Conservation (phyloP, 306 rosid species). For the Vigna reflexopilosa region DNA sequence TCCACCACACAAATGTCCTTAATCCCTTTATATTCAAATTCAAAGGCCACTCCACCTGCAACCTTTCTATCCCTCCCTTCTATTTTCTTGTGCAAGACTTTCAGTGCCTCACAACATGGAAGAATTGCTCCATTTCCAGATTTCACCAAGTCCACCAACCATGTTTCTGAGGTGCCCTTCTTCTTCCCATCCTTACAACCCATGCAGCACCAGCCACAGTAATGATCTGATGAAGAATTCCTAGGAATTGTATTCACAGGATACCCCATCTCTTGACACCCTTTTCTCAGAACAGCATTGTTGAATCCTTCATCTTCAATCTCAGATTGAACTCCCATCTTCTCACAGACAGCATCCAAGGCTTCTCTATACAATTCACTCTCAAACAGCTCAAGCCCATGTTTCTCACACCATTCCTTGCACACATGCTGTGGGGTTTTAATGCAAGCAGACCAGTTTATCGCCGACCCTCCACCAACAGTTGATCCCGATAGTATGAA, state of each 20-base stretch:
- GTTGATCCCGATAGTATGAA: constrained; percentile 73
- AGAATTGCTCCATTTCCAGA: constrained; percentile 83
- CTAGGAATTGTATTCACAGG: constrained; percentile 67
- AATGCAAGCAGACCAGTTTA: constrained; percentile 78
- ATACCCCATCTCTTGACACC: constrained; percentile 81
- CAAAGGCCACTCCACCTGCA: constrained; percentile 67
- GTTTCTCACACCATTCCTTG: constrained; percentile 65
- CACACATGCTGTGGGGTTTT: constrained; percentile 70
- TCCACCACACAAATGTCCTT: constrained; percentile 72
- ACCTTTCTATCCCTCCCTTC: constrained; percentile 51
- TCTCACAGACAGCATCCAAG: constrained; percentile 65
- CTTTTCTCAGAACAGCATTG: constrained; percentile 71
- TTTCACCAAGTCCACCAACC: constrained; percentile 80
- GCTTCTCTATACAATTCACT: constrained; percentile 72
- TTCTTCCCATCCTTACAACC: constrained; percentile 86
- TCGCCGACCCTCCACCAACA: constrained; percentile 87
- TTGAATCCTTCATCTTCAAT: constrained; percentile 75
- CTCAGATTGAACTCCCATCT: constrained; percentile 79
- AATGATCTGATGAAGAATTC: constrained; percentile 71
- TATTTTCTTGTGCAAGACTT: constrained; percentile 56
- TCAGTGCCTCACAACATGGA: constrained; percentile 63
- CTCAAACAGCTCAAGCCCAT: constrained; percentile 64
- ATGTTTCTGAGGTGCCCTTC: constrained; percentile 81
- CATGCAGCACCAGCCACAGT: constrained; percentile 88
- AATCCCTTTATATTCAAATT: constrained; percentile 49